Evolutionary conservation across 495 filamentous ascomycete genomes (phyloP).

Genomic region (Xylaria curta): DNA sequence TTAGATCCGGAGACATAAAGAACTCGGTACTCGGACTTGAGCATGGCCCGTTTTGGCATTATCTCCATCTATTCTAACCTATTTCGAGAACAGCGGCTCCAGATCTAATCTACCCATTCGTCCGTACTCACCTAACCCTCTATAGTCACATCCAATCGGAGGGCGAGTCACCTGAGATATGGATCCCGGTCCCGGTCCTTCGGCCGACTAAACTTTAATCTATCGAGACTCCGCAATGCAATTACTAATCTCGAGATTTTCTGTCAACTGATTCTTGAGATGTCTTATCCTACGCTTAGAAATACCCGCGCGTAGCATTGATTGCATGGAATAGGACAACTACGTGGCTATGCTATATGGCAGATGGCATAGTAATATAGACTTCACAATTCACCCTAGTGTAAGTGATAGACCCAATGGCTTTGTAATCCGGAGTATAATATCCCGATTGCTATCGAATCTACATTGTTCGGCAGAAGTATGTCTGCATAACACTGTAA

Average conservation of each 20-base stretch:
- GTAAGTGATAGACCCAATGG: background rate
- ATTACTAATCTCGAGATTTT: background rate
- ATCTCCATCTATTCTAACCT: too few species aligned
- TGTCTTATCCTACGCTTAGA: background rate
- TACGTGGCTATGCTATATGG: background rate
- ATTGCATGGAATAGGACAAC: background rate
- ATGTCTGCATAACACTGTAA: background rate
- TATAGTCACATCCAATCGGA: background rate
- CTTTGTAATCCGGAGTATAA: constrained; percentile 13
- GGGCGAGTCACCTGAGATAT: background rate
- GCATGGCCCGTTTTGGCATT: too few species aligned
- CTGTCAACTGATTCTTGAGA: background rate
- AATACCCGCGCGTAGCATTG: background rate
- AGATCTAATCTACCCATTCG: background rate
- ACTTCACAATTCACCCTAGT: background rate
- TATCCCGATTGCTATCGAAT: background rate
- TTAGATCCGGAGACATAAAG: too few species aligned
- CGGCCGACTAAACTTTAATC: background rate
- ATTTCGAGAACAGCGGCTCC: too few species aligned
- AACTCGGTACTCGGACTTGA: too few species aligned
- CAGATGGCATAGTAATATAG: background rate
- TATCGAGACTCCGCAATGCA: background rate
- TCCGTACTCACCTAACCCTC: background rate
- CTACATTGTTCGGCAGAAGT: background rate
- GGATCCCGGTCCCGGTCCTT: background rate